Conservation (phyloP, 345 rosid species). For the Aegle marmelos region DNA sequence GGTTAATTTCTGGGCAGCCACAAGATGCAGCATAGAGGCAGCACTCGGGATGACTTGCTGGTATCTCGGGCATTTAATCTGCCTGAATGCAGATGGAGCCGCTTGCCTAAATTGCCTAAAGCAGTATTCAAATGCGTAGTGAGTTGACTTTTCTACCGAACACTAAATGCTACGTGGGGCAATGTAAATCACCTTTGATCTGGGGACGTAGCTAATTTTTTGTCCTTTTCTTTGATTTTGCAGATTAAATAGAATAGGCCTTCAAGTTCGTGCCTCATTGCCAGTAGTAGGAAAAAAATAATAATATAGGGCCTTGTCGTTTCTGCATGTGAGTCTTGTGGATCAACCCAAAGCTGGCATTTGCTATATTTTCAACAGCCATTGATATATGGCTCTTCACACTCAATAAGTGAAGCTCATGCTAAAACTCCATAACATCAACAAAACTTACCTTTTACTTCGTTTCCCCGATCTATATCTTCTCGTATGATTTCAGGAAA, state of each 20-base stretch:
- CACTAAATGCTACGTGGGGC: constrained; percentile 5
- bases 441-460: neutral
- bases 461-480: neutral
- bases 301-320: neutral
- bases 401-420: neutral
- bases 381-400: neutral
- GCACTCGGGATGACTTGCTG: neutral
- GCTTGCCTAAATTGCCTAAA: neutral
- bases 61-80: neutral
- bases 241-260: constrained; percentile 4
- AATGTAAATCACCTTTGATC: constrained; percentile 1
- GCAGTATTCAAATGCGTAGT: neutral
- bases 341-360: constrained; percentile 4
- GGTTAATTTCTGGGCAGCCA: neutral
- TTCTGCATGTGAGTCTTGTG: neutral
- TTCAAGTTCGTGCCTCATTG: neutral
- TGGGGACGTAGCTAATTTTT: neutral
- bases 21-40: neutral
- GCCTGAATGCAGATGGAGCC: neutral
- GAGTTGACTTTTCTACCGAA: neutral
- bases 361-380: constrained; percentile 4
- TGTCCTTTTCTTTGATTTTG: constrained; percentile 5
- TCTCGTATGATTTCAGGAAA: neutral
- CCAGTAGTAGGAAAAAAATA: neutral
- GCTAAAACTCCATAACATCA: neutral